Conservation (phyloP, 2,329 filamentous ascomycete species). For the Trichoderma oligosporum region DNA sequence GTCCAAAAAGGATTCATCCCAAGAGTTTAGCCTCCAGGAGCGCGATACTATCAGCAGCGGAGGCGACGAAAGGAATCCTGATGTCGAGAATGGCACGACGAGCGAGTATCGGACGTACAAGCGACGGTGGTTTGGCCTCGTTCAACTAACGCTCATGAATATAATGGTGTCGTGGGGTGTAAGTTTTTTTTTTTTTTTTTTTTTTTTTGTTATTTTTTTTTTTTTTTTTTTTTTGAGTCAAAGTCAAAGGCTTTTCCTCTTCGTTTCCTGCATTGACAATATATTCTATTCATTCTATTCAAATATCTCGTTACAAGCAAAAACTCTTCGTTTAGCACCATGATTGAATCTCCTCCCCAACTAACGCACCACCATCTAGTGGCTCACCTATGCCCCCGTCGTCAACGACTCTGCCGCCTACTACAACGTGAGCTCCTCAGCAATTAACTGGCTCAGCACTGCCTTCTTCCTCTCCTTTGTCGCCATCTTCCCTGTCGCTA, state of each 20-base stretch:
- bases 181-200: too few species aligned
- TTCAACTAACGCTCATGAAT: conserved; percentile 81
- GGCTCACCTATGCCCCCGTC: conserved; percentile 87
- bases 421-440: conserved; percentile 68
- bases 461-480: conserved; percentile 84
- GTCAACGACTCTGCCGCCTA: conserved; percentile 69
- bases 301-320: too few species aligned
- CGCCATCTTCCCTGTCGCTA: conserved; percentile 64
- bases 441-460: conserved; percentile 91
- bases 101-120: conserved; percentile 60
- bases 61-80: conserved; percentile 15
- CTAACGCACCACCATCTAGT: conserved; percentile 42
- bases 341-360: too few species aligned
- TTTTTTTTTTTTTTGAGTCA: too few species aligned
- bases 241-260: too few species aligned
- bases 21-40: conserved; percentile 29
- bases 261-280: too few species aligned
- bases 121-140: conserved; percentile 82
- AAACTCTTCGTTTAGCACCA: too few species aligned
- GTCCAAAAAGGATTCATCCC: conserved; percentile 30
- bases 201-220: too few species aligned
- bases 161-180: conserved; percentile 95
- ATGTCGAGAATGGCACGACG: conserved; percentile 27
- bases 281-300: too few species aligned
- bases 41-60: conserved; percentile 21